Base-by-base conservation (phyloP, 257 asterid genomes). In the Solanum chmielewskii region DNA sequence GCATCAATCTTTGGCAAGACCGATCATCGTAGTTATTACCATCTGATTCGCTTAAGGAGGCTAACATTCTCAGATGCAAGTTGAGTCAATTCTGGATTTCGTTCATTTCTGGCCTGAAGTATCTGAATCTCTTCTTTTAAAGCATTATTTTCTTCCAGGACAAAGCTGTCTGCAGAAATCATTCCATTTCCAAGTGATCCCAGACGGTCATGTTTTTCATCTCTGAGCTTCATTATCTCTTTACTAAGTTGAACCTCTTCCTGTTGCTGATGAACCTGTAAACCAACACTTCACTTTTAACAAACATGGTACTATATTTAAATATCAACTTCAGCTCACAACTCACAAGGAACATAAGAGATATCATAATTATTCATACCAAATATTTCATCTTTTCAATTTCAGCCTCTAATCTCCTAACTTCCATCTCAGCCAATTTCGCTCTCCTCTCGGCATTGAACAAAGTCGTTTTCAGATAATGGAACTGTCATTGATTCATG, bases 231-330 rank as follows among this genome's bases (percentile, higher is more conserved):
- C 87, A 94, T 90, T 87, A 91, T 89, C 93, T 91, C 90, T 88
- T 92, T 92, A 69, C 91, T 85, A 56, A 75, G 90, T 59, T 90
- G 92, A 88, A 90, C 89, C 91, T 93, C 96, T 89, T 92, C 93
- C 85, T 90, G 90, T 84, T 76, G 91, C 80, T 92, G 95, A 74
- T 92, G 90, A 92, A 86, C 91, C 96, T 93, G 92, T 88, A 90
- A 87, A 6, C 20, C 75, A 68, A 29, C 42, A 70, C 44, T 80
- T 4, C 18, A 18, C 44, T 80, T 80, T 47, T 47, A 80, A 25
- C 11, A 47, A 64, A 39, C 35, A 42, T 66, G 69, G 44, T 44
- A 73, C 18, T 11, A 44, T 41, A 23, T 86, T 29, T n/a, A 64
- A 56, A 73, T 73, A 76, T 49, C 88, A 73, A 49, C 59, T 23